Conservation (phyloP, 306 rosid species). For the Glycine soja region DNA sequence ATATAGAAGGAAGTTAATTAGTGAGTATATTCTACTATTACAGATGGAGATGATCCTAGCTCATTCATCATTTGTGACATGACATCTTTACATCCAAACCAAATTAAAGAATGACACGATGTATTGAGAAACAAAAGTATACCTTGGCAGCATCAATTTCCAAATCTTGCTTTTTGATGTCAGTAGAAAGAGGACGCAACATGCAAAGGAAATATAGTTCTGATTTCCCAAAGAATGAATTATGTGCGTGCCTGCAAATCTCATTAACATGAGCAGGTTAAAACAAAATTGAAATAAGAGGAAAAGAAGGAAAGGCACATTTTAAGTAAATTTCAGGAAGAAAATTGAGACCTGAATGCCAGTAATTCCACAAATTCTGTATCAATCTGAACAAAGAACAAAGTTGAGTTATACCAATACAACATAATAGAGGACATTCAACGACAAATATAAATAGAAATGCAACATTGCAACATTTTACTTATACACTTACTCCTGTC, state of each 20-base stretch:
- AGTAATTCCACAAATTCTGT: too few relatives aligned
- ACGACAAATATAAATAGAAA: too few relatives aligned
- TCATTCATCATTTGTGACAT: background rate
- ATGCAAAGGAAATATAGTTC: background rate
- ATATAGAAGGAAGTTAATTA: too few relatives aligned
- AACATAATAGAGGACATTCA: too few relatives aligned
- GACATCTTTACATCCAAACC: background rate
- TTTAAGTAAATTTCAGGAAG: too few relatives aligned
- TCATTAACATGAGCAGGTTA: background rate
- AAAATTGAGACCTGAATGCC: too few relatives aligned
- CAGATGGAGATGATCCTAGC: background rate
- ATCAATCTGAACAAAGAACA: background rate
- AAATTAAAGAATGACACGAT: background rate
- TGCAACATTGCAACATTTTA: too few relatives aligned
- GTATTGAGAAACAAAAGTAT: background rate
- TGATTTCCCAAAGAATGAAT: background rate
- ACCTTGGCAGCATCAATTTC: conserved; percentile 15
- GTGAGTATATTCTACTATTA: background rate
- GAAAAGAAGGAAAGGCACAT: background rate
- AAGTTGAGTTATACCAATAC: too few relatives aligned
- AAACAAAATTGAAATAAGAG: background rate
- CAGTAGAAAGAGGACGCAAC: background rate
- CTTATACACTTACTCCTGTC: background rate
- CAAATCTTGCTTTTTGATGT: conserved; percentile 11
- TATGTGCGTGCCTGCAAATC: background rate